Evolutionary conservation across 192 early-diverging fungal species (phyloP), one percentile per base, ranked within the genome.

Genomic region (Radiomyces spectabilis): DNA sequence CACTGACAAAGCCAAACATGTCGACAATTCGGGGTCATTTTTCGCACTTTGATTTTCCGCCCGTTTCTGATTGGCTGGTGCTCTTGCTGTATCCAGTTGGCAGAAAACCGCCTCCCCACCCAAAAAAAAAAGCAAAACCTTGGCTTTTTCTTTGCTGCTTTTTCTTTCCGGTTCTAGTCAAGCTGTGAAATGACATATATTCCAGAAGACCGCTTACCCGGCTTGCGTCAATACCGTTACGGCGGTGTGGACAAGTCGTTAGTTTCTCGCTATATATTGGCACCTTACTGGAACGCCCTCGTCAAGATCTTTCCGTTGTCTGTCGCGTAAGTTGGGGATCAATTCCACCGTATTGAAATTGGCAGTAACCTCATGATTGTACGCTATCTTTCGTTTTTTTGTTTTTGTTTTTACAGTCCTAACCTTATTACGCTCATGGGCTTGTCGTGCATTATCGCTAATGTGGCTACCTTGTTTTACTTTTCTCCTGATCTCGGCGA

Each of bases 261-360:
- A 33, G 65, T 91, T 22, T 82, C 89, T 29, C 81, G 86, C 47
- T 91, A 93, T 61, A 71, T 95, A 25, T 74, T 94, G 22, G 74
- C 68, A 24, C 91, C 84, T 59, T 95, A 94, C 68, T 95, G 93
- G 93, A 88, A 88, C 62, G 88, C 85, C 80, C 83, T 85, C 15
- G 85, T 93, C 26, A 85, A 83, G 9, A 65, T 92, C 41, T 92
- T 95, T 65, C 93, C 93, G 15, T 70, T 86, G 61, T 95, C 91
- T 91, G 82, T 95, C 80, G 93, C 93, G 87, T 89, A 83, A 85
- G 85, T 89, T 18, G 15, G n/a, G n/a, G n/a, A n/a, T n/a, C n/a
- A n/a, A n/a, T n/a, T n/a, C n/a, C n/a, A n/a, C n/a, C n/a, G n/a
- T n/a, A n/a, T n/a, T n/a, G n/a, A n/a, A n/a, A n/a, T n/a, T n/a